phyloP scores from a whole-genome alignment of 345 rosid genomes.

The Mallotus nudiflorus region DNA sequence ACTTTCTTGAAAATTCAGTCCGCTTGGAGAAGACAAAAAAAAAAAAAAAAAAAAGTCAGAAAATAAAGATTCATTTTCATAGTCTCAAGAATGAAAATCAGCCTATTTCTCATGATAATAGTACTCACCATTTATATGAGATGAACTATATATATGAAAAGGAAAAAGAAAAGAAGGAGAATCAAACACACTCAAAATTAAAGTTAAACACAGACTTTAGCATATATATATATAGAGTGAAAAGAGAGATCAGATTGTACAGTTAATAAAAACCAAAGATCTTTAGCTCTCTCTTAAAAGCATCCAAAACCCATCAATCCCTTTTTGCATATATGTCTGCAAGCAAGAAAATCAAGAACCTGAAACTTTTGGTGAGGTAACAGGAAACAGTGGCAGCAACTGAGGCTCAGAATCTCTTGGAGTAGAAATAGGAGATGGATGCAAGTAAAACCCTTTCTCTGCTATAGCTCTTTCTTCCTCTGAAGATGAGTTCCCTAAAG shows the following conservation, averaged over 20 bases:
- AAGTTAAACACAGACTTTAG: conserved; percentile 26
- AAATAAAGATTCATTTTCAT: neutral
- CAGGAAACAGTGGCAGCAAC: conserved; percentile 41
- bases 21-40: neutral
- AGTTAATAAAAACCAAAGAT: conserved; percentile 35
- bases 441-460: conserved; percentile 42
- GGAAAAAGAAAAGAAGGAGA: neutral
- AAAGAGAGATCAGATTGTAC: conserved; percentile 48
- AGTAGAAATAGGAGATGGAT: conserved; percentile 43
- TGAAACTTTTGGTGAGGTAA: conserved; percentile 33
- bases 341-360: conserved; percentile 20
- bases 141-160: too few relatives aligned
- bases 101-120: too few relatives aligned
- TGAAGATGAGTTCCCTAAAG: conserved; percentile 39
- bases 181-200: neutral
- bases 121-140: too few relatives aligned
- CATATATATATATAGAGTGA: conserved; percentile 19
- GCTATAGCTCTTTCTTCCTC: conserved; percentile 37
- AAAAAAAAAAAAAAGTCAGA: neutral
- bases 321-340: neutral
- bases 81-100: neutral
- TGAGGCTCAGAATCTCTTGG: conserved; percentile 36
- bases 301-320: conserved; percentile 22
- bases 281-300: conserved; percentile 23
- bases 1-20: neutral